Evolutionary conservation across 352 stramenopile genomes (phyloP), one percentile per base, ranked within the genome.

Genomic region (Phytophthora meadii): DNA sequence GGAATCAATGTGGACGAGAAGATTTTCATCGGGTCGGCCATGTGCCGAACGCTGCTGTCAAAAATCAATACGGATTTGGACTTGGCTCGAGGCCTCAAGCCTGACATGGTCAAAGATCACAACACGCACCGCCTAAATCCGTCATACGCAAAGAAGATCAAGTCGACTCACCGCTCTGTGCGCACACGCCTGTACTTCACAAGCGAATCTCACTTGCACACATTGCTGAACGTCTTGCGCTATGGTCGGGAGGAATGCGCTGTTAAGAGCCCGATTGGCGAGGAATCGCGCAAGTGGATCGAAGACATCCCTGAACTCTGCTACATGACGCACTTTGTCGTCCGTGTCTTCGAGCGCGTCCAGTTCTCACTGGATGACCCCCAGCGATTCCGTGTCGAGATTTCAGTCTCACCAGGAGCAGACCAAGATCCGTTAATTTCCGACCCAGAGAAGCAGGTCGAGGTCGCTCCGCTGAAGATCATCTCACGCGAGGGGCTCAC

Each of bases 131-230:
- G 88, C 1, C 54, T 96, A 22, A 92, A 96, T 40, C 86, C 88
- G 54, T 87, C 76, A 14, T 96, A 94, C 65, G 86, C 82, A 11
- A 93, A 92, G 63, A 87, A 91, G 60, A 82, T 96, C 71, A 96
- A 94, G 70, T 98, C 95, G 12, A 93, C 98, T 58, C 94, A 98
- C 45, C 88, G 98, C 32, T 92, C 95, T 6, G 97, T 99, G 54
- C 96, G 98, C 59, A 99, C 98, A 27, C 91, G 98, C 1, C 82
- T 99, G 15, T 99, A 99, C 71, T 99, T 99, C 70, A 99, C 98
- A 15, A 99, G 94, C 27, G 98, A 99, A 79, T 96, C 88, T 37
- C 98, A 99, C 71, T 74, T 99, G 53, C 98, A 99, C 75, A 94
- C 96, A 4, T 72, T 99, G 27, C 72, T 99, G 28, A 99, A 99